phyloP scores from a whole-genome alignment of 805 yeast species.

The Ogataea degrootiae region DNA sequence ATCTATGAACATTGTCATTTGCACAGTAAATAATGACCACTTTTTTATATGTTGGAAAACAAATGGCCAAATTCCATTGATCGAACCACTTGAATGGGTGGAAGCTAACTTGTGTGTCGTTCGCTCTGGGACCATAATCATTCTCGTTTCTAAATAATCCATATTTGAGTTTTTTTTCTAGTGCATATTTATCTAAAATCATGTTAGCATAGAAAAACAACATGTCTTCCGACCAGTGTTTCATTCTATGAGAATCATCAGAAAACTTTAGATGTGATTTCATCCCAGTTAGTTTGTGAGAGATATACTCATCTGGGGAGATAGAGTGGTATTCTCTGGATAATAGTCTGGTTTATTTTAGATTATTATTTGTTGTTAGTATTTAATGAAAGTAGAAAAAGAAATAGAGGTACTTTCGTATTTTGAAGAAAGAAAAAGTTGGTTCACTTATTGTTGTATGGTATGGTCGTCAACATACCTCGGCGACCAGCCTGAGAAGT shows the following conservation, averaged over 20 bases:
- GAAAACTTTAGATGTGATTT: conserved; percentile 21
- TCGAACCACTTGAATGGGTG: conserved; percentile 29
- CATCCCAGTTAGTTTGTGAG: conserved; percentile 24
- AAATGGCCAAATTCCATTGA: conserved; percentile 32
- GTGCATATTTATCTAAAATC: conserved; percentile 22
- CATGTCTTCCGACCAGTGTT: conserved; percentile 27
- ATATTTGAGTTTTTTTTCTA: conserved; percentile 4
- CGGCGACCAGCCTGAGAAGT: too few species aligned
- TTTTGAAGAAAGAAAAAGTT: background rate
- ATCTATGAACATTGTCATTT: background rate
- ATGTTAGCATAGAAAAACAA: conserved; percentile 26
- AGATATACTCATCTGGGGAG: conserved; percentile 23
- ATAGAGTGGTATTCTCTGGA: conserved; percentile 20
- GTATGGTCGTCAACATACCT: too few species aligned
- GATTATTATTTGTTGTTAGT: background rate
- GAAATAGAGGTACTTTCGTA: background rate
- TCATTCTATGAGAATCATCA: conserved; percentile 25
- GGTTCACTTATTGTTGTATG: too few species aligned
- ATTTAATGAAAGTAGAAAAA: background rate
- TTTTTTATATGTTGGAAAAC: conserved; percentile 20
- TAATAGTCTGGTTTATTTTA: conserved; percentile 9
- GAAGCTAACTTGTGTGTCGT: conserved; percentile 18
- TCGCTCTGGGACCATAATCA: conserved; percentile 26
- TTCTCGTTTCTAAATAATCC: conserved; percentile 21
- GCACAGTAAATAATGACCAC: conserved; percentile 28